Evolutionary conservation across 176 grass and related monocot genomes (phyloP).

Genomic region (Carex scoparia): DNA sequence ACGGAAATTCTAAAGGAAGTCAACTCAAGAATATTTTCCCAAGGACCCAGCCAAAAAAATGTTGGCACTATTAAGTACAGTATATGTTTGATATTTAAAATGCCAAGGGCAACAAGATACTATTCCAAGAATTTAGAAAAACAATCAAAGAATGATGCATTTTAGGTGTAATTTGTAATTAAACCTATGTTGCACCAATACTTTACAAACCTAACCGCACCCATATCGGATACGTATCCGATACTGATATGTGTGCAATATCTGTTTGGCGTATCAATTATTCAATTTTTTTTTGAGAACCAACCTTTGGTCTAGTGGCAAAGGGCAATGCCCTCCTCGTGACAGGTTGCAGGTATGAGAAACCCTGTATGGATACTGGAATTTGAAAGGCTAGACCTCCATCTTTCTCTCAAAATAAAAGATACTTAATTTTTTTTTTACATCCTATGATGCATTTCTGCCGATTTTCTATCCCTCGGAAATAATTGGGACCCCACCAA

Average conservation of each 20-base stretch:
- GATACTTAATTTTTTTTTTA: neutral
- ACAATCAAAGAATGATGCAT: neutral
- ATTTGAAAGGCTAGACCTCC: too few relatives aligned
- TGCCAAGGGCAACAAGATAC: neutral
- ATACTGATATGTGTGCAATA: too few relatives aligned
- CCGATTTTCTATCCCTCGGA: neutral
- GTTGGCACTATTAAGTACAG: neutral
- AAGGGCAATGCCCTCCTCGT: too few relatives aligned
- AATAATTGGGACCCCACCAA: neutral
- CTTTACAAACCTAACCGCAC: neutral
- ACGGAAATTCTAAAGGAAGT: neutral
- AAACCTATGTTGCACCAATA: neutral
- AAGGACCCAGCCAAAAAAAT: neutral
- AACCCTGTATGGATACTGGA: too few relatives aligned
- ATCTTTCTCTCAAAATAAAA: too few relatives aligned
- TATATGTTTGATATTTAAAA: neutral
- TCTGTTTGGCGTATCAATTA: too few relatives aligned
- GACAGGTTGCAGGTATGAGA: too few relatives aligned
- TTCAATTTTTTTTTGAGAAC: too few relatives aligned
- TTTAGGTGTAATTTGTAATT: neutral
- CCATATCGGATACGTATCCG: too few relatives aligned
- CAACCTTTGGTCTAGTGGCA: too few relatives aligned
- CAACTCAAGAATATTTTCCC: neutral
- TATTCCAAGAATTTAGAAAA: neutral
- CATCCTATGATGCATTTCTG: neutral